These are phyloP conservation scores for Nasturtium officinale DNA, from an alignment of 345 rosid genomes.

Conservation along the genomic window DNA sequence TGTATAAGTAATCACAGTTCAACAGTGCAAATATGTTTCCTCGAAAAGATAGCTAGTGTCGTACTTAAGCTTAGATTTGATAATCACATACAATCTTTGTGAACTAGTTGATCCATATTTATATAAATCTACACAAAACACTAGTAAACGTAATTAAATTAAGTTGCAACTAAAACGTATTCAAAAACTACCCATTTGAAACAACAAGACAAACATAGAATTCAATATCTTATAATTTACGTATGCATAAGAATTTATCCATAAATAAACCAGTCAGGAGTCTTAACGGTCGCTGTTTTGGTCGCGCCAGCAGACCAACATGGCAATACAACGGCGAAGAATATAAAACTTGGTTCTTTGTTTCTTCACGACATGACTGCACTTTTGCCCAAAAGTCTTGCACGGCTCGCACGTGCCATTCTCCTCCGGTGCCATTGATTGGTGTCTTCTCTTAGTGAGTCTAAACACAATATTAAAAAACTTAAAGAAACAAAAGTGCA, in stretches of 20 bases:
- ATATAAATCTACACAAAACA: neutral
- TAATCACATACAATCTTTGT: neutral
- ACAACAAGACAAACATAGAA: slow-evolving; percentile 4
- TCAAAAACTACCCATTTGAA: neutral
- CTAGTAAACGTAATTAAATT: neutral
- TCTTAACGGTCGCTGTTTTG: slow-evolving; percentile 40
- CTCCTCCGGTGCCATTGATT: slow-evolving; percentile 35
- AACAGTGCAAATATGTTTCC: neutral
- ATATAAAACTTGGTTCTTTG: slow-evolving; percentile 75
- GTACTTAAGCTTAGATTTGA: neutral
- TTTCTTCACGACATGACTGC: slow-evolving; percentile 79
- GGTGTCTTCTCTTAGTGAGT: neutral
- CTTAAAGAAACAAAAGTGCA: neutral
- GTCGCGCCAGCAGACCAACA: slow-evolving; percentile 74
- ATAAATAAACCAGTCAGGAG: neutral
- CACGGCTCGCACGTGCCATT: slow-evolving; percentile 53
- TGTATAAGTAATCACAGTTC: neutral
- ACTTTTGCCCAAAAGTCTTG: slow-evolving; percentile 70
- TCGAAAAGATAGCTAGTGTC: neutral
- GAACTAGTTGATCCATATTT: neutral
- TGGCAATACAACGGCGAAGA: slow-evolving; percentile 80
- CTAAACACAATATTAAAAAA: neutral
- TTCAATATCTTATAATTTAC: neutral
- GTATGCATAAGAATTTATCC: neutral
- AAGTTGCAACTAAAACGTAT: neutral